These are phyloP conservation scores for Aspergillus sp. DNA, from an alignment of 2,329 filamentous ascomycete species.

Conservation along the genomic window DNA sequence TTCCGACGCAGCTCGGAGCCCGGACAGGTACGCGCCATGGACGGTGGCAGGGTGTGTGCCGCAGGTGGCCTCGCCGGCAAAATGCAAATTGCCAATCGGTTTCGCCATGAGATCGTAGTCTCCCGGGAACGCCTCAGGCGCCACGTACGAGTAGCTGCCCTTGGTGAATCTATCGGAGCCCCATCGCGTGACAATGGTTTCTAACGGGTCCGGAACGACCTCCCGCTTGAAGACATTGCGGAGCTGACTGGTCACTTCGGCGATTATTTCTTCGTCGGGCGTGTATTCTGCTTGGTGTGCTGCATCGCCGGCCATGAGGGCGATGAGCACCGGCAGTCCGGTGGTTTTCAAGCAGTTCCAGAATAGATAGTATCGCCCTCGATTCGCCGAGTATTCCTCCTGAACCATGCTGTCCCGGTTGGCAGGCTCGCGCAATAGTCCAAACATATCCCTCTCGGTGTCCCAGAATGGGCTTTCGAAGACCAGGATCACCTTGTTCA, in stretches of 20 bases:
- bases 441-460: constrained; percentile 80
- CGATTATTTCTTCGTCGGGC: constrained; percentile 64
- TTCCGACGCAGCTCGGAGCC: constrained; percentile 78
- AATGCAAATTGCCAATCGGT: constrained; percentile 77
- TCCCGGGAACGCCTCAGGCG: constrained; percentile 66
- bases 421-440: constrained; percentile 67
- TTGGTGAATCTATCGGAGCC: constrained; percentile 81
- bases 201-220: constrained; percentile 65
- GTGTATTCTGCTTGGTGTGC: constrained; percentile 77
- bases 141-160: constrained; percentile 92
- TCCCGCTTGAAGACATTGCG: constrained; percentile 59
- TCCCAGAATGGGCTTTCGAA: constrained; percentile 92
- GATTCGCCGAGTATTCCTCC: constrained; percentile 64
- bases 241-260: constrained; percentile 71
- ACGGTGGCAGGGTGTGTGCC: constrained; percentile 94
- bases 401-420: constrained; percentile 64
- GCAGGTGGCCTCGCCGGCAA: constrained; percentile 93
- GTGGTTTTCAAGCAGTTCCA: constrained; percentile 91
- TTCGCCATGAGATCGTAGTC: constrained; percentile 91
- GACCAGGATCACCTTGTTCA: constrained; percentile 92
- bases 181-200: constrained; percentile 89
- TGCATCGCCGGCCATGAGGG: constrained; percentile 90
- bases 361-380: constrained; percentile 95
- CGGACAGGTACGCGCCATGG: constrained; percentile 90
- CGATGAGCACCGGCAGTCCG: constrained; percentile 77